Evolutionary conservation across 805 yeast species (phyloP), one percentile per base, ranked within the genome.

Genomic region (Pichia paraexigua): DNA sequence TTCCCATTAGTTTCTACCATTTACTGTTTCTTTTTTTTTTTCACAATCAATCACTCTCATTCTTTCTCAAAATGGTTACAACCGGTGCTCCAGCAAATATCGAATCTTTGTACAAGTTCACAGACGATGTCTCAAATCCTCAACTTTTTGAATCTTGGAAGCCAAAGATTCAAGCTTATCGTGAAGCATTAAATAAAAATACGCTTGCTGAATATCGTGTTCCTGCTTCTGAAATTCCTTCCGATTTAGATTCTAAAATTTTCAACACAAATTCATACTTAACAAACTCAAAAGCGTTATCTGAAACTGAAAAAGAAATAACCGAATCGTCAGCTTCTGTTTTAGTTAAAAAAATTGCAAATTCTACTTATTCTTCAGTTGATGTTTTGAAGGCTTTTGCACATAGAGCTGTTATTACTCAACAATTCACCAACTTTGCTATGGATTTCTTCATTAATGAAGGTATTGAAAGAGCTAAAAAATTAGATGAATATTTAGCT

Each of bases 391-490:
- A 70, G 58, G 88, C 89, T 0, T 84, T 75, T 60, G 84, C 83
- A 41, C 85, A 82, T 59, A 71, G 81, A 51, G 83, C 90, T 2
- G 73, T 81, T 18, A 71, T 79, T 50, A 80, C 83, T 3, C 88
- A 87, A 54, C 81, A 79, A 57, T 74, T 80, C 59, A 78, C 83
- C 49, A 75, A 76, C 56, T 71, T 75, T 56, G 79, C 78, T 15
- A 60, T 69, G 64, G 76, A 76, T 35, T 72, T 86, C 50, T 71
- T 85, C 65, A 75, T 83, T 57, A 74, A 78, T 43, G 87, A 82
- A 55, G 91, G 85, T n/a, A 60, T 79, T 44, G 59, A 63, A 45
- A 70, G 79, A 54, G 86, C 87, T 12, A 60, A 75, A 58, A 78
- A 75, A 59, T 69, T 81, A 55, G 87, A 83, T 68, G 79, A 78